Conservation (phyloP, 306 rosid genomes). For the Sphenostylis stenocarpa region DNA sequence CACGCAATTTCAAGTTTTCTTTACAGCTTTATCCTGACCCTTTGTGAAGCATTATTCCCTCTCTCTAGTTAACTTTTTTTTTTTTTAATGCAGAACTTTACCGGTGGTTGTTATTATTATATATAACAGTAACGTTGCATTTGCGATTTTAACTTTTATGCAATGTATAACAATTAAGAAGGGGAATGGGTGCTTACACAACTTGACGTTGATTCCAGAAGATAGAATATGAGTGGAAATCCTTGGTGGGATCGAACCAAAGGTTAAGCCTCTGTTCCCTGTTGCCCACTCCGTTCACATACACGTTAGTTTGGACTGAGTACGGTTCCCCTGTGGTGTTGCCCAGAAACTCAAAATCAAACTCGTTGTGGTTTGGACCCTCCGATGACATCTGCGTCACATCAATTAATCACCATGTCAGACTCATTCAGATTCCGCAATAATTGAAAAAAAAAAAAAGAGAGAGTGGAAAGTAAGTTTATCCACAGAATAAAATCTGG, state of each 20-base stretch:
- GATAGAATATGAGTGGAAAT: slow-evolving; percentile 76
- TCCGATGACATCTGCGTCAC: slow-evolving; percentile 83
- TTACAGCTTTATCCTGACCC: slow-evolving; percentile 15
- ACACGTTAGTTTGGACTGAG: slow-evolving; percentile 77
- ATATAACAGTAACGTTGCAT: not conserved
- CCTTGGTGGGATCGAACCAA: slow-evolving; percentile 88
- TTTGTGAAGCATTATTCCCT: not conserved
- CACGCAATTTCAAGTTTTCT: not conserved
- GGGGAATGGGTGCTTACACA: slow-evolving; percentile 56
- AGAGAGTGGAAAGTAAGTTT: slow-evolving; percentile 15
- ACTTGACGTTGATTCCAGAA: slow-evolving; percentile 95
- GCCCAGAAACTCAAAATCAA: slow-evolving; percentile 91
- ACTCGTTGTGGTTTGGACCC: slow-evolving; percentile 79
- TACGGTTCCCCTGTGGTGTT: slow-evolving; percentile 90
- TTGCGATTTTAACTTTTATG: not conserved
- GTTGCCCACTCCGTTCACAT: slow-evolving; percentile 87
- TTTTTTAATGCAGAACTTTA: not conserved
- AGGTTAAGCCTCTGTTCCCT: slow-evolving; percentile 89
- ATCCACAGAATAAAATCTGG: not conserved
- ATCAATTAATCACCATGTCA: slow-evolving; percentile 14
- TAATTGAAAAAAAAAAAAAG: not conserved
- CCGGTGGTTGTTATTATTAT: not conserved
- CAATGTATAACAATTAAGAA: not conserved
- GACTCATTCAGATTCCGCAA: slow-evolving; percentile 15
- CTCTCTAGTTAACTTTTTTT: not conserved